phyloP scores from a whole-genome alignment of 2,329 filamentous ascomycete species.

The Ampelomyces quisqualis region DNA sequence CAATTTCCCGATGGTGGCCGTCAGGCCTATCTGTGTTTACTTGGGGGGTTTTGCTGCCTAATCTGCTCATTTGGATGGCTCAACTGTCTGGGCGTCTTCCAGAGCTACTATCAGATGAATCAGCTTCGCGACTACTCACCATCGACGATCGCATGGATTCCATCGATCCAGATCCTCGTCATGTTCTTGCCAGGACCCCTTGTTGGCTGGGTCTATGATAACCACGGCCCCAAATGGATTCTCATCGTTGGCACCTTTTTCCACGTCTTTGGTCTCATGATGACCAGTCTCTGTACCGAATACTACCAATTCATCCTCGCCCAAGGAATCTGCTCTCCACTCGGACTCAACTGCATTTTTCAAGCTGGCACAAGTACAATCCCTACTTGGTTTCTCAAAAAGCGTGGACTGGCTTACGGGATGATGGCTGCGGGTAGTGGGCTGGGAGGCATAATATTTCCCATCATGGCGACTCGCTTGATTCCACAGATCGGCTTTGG shows the following conservation, averaged over 20 bases:
- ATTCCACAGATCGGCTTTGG: constrained; percentile 57
- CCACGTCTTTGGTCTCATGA: constrained; percentile 64
- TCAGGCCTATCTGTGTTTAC: constrained; percentile 38
- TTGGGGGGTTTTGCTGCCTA: constrained; percentile 31
- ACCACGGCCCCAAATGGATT: constrained; percentile 60
- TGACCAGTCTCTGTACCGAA: constrained; percentile 58
- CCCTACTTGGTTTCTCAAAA: constrained; percentile 53
- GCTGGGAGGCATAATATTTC: constrained; percentile 59
- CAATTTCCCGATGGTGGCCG: constrained; percentile 43
- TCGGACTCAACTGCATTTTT: constrained; percentile 56
- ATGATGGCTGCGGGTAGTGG: constrained; percentile 54
- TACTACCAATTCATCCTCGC: constrained; percentile 59
- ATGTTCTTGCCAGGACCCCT: constrained; percentile 60
- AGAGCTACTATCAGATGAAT: constrained; percentile 50
- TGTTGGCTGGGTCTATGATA: constrained; percentile 65
- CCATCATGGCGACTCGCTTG: constrained; percentile 61
- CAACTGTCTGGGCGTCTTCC: constrained; percentile 49
- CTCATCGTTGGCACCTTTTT: constrained; percentile 55
- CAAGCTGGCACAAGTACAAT: constrained; percentile 51
- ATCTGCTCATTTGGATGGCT: constrained; percentile 47
- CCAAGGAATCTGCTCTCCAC: constrained; percentile 55
- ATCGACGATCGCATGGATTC: constrained; percentile 50
- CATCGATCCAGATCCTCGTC: constrained; percentile 48
- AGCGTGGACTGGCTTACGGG: constrained; percentile 52
- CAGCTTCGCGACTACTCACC: constrained; percentile 44